Percentiles rank a stretch among this genome's conserved stretches.
These are phyloP conservation scores for Yueomyces sinensis DNA, from an alignment of 805 yeast species.

Conservation along the genomic window DNA sequence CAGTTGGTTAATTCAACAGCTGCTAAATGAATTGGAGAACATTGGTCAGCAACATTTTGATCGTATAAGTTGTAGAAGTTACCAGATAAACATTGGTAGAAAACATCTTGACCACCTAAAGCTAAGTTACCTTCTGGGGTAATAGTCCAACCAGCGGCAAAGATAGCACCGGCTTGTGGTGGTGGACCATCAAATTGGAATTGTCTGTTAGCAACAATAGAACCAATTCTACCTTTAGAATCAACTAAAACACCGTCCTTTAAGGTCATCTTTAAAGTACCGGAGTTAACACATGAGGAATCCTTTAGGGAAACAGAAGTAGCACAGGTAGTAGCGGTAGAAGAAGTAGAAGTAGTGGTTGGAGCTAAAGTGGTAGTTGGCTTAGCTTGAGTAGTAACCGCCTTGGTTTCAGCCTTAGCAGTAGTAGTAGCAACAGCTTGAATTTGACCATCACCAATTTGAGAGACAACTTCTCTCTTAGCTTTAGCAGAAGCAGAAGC, in stretches of 20 bases:
- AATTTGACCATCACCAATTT: slow-evolving; percentile 34
- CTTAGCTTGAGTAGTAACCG: slow-evolving; percentile 19
- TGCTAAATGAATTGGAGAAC: slow-evolving; percentile 40
- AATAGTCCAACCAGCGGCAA: slow-evolving; percentile 52
- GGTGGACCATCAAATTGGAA: slow-evolving; percentile 72
- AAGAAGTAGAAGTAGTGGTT: slow-evolving; percentile 17
- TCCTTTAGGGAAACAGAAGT: slow-evolving; percentile 5
- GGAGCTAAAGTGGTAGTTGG: slow-evolving; percentile 19
- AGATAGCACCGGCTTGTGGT: slow-evolving; percentile 58
- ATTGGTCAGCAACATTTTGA: slow-evolving; percentile 38
- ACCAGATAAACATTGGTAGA: slow-evolving; percentile 56
- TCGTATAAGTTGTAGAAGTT: slow-evolving; percentile 56
- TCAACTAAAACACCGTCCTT: slow-evolving; percentile 39
- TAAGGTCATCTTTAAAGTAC: slow-evolving; percentile 39
- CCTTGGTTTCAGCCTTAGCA: slow-evolving; percentile 14
- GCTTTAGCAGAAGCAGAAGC: slow-evolving; percentile 20
- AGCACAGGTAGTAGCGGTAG: slow-evolving; percentile 14
- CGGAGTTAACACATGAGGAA: slow-evolving; percentile 18
- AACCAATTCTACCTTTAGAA: slow-evolving; percentile 47
- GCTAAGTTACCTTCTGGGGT: slow-evolving; percentile 44
- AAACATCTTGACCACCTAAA: slow-evolving; percentile 40
- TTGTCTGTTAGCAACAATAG: slow-evolving; percentile 63
- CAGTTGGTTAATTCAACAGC: slow-evolving; percentile 40
- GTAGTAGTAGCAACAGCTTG: slow-evolving; percentile 14
- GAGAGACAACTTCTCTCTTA: slow-evolving; percentile 26